A percentile compares a stretch with the other conserved stretches of the same genome.
phyloP scores from a whole-genome alignment of 768 basidiomycete species.

The Tephrocybe sp. region DNA sequence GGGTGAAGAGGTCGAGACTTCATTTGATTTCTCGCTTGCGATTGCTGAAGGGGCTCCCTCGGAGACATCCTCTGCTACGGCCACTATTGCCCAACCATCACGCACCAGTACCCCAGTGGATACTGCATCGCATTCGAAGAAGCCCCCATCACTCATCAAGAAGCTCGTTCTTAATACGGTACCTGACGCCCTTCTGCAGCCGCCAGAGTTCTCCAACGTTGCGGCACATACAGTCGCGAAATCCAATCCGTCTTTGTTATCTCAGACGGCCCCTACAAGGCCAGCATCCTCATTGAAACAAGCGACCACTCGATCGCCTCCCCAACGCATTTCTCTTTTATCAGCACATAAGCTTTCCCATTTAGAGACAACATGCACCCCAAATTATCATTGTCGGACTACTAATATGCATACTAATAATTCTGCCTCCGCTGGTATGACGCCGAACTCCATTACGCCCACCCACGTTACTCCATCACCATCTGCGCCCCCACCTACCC shows the following conservation, averaged over 20 bases:
- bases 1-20: constrained; percentile 34
- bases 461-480: constrained; percentile 25
- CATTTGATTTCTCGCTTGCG: constrained; percentile 31
- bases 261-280: constrained; percentile 59
- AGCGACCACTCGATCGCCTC: constrained; percentile 36
- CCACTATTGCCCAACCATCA: constrained; percentile 40
- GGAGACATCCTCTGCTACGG: constrained; percentile 40
- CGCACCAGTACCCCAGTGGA: constrained; percentile 34
- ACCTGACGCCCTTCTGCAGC: constrained; percentile 15
- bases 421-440: constrained; percentile 6
- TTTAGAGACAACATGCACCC: constrained; percentile 28
- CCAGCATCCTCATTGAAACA: constrained; percentile 24
- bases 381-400: constrained; percentile 15
- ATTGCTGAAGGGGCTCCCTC: constrained; percentile 29
- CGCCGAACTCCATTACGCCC: constrained; percentile 27
- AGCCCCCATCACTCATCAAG: constrained; percentile 23
- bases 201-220: constrained; percentile 12
- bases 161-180: constrained; percentile 23
- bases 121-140: constrained; percentile 17
- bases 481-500: constrained; percentile 37
- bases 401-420: constrained; percentile 17
- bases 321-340: constrained; percentile 39
- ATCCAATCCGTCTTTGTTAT: constrained; percentile 53
- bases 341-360: constrained; percentile 40
- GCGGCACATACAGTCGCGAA: constrained; percentile 19